Evolutionary conservation across 1,139 yeast species (phyloP).

Genomic region (Pichia sp.): DNA sequence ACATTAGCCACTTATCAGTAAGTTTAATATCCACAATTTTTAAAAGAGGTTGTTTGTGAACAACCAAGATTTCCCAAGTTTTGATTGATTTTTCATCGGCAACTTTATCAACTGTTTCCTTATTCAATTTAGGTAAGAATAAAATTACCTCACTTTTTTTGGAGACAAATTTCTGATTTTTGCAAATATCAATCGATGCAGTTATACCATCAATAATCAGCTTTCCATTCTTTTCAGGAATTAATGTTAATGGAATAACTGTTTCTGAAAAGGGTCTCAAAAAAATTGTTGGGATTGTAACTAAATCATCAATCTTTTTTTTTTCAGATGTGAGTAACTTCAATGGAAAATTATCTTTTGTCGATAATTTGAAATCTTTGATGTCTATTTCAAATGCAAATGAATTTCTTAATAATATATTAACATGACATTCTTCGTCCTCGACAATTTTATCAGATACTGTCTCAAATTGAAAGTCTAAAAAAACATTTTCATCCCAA

Average conservation of each 20-base stretch:
- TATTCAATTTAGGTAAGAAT: slow-evolving; percentile 7
- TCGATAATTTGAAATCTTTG: slow-evolving; percentile 42
- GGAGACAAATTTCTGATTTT: slow-evolving; percentile 32
- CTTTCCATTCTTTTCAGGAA: slow-evolving; percentile 40
- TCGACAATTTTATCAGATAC: slow-evolving; percentile 39
- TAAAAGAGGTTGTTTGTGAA: slow-evolving; percentile 63
- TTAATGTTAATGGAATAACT: slow-evolving; percentile 37
- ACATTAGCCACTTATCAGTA: slow-evolving; percentile 63
- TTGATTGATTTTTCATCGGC: neutral
- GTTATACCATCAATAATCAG: slow-evolving; percentile 39
- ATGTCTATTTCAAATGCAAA: slow-evolving; percentile 69
- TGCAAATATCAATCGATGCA: slow-evolving; percentile 44
- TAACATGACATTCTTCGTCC: slow-evolving; percentile 50
- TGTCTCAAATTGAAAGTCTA: slow-evolving; percentile 22
- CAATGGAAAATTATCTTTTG: slow-evolving; percentile 27
- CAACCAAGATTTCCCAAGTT: slow-evolving; percentile 33
- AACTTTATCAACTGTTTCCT: neutral
- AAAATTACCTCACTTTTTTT: slow-evolving; percentile 10
- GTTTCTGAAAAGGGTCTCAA: slow-evolving; percentile 34
- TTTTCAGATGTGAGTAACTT: slow-evolving; percentile 4
- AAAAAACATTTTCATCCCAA: slow-evolving; percentile 25
- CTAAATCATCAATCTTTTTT: neutral
- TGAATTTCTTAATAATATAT: slow-evolving; percentile 68
- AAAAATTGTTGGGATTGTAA: slow-evolving; percentile 10
- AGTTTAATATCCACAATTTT: slow-evolving; percentile 49